These are phyloP conservation scores for Ophiostoma fasciatum DNA, from an alignment of 2,329 filamentous ascomycete species.

Conservation along the genomic window DNA sequence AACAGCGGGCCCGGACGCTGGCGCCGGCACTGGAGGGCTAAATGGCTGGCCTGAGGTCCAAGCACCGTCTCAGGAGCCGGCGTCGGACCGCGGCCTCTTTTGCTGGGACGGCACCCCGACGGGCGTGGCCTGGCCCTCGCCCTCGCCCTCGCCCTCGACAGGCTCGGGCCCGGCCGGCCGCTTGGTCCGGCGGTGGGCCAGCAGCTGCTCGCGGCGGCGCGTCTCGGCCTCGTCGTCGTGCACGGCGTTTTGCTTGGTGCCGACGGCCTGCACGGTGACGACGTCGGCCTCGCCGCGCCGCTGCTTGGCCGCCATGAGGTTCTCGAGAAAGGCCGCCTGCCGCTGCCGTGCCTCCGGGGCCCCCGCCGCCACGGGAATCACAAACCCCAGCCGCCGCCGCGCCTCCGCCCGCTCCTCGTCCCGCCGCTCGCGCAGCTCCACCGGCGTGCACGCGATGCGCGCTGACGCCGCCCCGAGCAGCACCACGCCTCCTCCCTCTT, in stretches of 20 bases:
- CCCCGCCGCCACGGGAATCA: constrained; percentile 10
- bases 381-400: constrained; percentile 8
- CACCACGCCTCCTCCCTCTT: too few species aligned
- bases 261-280: constrained; percentile 13
- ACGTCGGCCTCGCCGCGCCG: constrained; percentile 11
- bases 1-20: too few species aligned
- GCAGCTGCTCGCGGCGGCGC: background rate
- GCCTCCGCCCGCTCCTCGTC: background rate
- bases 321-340: constrained; percentile 13
- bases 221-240: constrained; percentile 7
- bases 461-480: constrained; percentile 17
- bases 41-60: too few species aligned
- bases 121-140: too few species aligned
- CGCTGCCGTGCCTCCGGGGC: constrained; percentile 9
- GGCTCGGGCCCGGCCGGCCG: too few species aligned
- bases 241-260: constrained; percentile 7
- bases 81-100: too few species aligned
- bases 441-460: constrained; percentile 10
- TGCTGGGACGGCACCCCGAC: too few species aligned
- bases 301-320: constrained; percentile 13
- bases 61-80: too few species aligned
- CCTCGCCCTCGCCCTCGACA: too few species aligned
- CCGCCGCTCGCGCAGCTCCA: constrained; percentile 8
- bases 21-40: too few species aligned
- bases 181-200: constrained; percentile 2